These are phyloP conservation scores for Penicillium chermesinum DNA, from an alignment of 495 filamentous ascomycete species.

Conservation along the genomic window DNA sequence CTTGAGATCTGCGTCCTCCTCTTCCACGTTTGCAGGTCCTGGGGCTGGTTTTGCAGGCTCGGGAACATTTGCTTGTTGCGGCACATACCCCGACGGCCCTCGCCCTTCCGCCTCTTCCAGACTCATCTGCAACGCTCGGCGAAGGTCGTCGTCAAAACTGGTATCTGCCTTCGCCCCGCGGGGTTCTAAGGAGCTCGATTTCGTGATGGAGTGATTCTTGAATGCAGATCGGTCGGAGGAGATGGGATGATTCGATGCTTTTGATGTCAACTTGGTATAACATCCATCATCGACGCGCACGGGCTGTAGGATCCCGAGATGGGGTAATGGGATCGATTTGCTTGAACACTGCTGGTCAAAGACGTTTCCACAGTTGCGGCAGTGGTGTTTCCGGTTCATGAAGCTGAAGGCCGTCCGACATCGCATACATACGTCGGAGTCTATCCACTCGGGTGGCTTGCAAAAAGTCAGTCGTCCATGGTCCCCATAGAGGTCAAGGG, in stretches of 20 bases:
- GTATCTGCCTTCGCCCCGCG: slow-evolving; percentile 77
- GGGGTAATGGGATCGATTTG: slow-evolving; percentile 83
- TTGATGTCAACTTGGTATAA: slow-evolving; percentile 82
- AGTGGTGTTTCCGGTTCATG: slow-evolving; percentile 97
- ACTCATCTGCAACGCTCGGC: slow-evolving; percentile 91
- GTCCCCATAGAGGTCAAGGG: too few relatives aligned
- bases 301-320: slow-evolving; percentile 84
- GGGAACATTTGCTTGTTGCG: slow-evolving; percentile 51
- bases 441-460: slow-evolving; percentile 94
- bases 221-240: slow-evolving; percentile 43
- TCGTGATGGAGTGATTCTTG: slow-evolving; percentile 50
- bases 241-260: slow-evolving; percentile 40
- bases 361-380: slow-evolving; percentile 93
- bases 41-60: slow-evolving; percentile 36
- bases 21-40: slow-evolving; percentile 28
- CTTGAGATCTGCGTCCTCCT: slow-evolving; percentile 87
- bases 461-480: neutral
- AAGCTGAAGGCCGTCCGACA: slow-evolving; percentile 94
- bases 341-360: slow-evolving; percentile 91
- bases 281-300: slow-evolving; percentile 98
- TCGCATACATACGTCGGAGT: slow-evolving; percentile 98
- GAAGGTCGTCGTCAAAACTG: slow-evolving; percentile 92
- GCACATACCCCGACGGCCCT: slow-evolving; percentile 61
- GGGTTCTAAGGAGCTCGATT: slow-evolving; percentile 72
- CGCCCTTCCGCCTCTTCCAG: slow-evolving; percentile 85